Evolutionary conservation across 805 yeast genomes (phyloP).

Genomic region (Diddensiella transvaalensis): DNA sequence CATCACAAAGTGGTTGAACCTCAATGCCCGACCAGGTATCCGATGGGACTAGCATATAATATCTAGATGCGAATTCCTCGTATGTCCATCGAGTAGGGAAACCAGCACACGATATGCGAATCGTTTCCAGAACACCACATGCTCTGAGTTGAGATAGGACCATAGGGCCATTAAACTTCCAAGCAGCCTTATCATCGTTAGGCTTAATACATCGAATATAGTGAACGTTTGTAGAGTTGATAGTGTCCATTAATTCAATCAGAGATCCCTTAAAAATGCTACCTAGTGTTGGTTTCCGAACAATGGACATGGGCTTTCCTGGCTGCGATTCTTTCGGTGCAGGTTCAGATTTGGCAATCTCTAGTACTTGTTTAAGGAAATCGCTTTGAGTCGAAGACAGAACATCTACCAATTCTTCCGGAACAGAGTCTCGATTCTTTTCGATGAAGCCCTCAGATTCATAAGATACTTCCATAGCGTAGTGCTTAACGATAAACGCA

Average conservation of each 20-base stretch:
- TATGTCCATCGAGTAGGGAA: conserved; percentile 96
- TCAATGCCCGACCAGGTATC: conserved; percentile 52
- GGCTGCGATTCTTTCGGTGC: conserved; percentile 44
- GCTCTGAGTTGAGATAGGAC: conserved; percentile 93
- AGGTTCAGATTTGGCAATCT: conserved; percentile 50
- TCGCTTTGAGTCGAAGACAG: conserved; percentile 65
- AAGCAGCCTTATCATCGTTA: conserved; percentile 87
- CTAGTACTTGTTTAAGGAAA: conserved; percentile 61
- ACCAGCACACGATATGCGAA: conserved; percentile 95
- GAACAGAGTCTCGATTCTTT: conserved; percentile 95
- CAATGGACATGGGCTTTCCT: conserved; percentile 42
- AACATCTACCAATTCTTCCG: conserved; percentile 90
- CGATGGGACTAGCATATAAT: conserved; percentile 77
- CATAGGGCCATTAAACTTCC: conserved; percentile 95
- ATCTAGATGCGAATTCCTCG: conserved; percentile 86
- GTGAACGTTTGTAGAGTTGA: conserved; percentile 91
- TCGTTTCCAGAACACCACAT: conserved; percentile 97
- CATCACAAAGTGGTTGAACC: conserved; percentile 61
- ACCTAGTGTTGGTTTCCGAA: conserved; percentile 88
- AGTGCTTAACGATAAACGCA: conserved; percentile 86
- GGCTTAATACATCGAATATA: conserved; percentile 97
- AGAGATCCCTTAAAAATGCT: conserved; percentile 89
- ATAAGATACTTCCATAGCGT: conserved; percentile 90
- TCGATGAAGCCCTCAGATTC: conserved; percentile 94
- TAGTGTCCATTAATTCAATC: conserved; percentile 89